Conservation (phyloP, 768 basidiomycete species). For the Serendipita sp. region DNA sequence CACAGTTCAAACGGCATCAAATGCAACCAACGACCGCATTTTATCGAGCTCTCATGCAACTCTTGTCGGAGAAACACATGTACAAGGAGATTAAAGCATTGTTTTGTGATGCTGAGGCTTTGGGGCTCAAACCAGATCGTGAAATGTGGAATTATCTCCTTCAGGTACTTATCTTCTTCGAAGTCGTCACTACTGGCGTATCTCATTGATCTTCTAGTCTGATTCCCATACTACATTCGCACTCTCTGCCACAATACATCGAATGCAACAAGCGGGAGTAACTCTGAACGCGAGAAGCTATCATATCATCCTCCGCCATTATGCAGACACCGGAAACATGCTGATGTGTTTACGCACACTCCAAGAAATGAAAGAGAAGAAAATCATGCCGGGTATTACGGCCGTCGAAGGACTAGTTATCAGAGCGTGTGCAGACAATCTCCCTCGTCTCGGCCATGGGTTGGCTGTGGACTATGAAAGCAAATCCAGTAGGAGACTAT, state of each 20-base stretch:
- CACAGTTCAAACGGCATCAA: constrained; percentile 41
- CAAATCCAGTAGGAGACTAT: constrained; percentile 36
- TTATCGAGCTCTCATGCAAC: constrained; percentile 42
- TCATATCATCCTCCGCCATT: constrained; percentile 35
- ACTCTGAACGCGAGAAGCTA: constrained; percentile 39
- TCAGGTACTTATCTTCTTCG: constrained; percentile 29
- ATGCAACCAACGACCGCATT: constrained; percentile 38
- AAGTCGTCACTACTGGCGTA: constrained; percentile 20
- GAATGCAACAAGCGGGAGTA: constrained; percentile 37
- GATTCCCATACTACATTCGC: constrained; percentile 15
- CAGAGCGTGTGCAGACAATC: constrained; percentile 36
- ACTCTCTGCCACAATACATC: constrained; percentile 31
- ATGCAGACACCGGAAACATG: constrained; percentile 32
- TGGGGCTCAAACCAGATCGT: constrained; percentile 33
- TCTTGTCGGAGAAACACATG: constrained; percentile 29
- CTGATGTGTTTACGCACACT: constrained; percentile 52
- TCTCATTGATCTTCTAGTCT: constrained; percentile 20
- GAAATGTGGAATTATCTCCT: constrained; percentile 46
- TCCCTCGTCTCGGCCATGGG: constrained; percentile 57
- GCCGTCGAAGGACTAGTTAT: constrained; percentile 38
- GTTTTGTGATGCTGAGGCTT: constrained; percentile 48
- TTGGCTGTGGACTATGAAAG: constrained; percentile 47
- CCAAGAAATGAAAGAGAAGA: constrained; percentile 37
- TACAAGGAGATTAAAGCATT: constrained; percentile 46
- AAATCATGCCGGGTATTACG: constrained; percentile 34